phyloP scores from a whole-genome alignment of 192 early-diverging fungal genomes.

The Physocladia obscura region DNA sequence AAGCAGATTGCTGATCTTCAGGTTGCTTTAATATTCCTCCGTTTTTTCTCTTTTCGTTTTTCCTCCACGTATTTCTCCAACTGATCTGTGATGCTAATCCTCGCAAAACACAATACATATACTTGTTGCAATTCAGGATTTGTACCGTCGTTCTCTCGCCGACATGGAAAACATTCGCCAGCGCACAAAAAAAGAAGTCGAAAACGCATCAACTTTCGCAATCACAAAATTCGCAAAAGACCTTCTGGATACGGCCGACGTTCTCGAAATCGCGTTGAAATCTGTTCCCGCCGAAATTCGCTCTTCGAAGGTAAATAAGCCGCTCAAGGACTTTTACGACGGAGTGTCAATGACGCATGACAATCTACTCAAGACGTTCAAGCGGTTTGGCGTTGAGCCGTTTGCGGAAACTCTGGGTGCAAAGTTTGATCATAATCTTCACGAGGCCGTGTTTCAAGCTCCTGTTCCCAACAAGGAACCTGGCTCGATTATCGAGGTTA shows the following conservation, averaged over 20 bases:
- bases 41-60: too few relatives aligned
- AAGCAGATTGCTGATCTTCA: slow-evolving; percentile 78
- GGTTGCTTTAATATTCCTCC: slow-evolving; percentile 59
- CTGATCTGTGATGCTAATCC: too few relatives aligned
- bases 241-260: slow-evolving; percentile 86
- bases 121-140: slow-evolving; percentile 72
- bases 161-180: slow-evolving; percentile 95
- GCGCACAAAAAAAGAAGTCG: slow-evolving; percentile 83
- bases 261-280: slow-evolving; percentile 84
- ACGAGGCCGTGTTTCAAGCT: slow-evolving; percentile 94
- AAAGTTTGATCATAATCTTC: slow-evolving; percentile 89
- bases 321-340: slow-evolving; percentile 75
- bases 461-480: slow-evolving; percentile 84
- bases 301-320: slow-evolving; percentile 45
- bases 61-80: too few relatives aligned
- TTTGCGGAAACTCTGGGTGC: slow-evolving; percentile 78
- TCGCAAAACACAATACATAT: too few relatives aligned
- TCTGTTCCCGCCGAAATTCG: slow-evolving; percentile 72
- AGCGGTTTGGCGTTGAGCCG: slow-evolving; percentile 80
- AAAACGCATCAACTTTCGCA: slow-evolving; percentile 77
- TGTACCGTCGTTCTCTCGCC: slow-evolving; percentile 87
- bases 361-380: slow-evolving; percentile 83
- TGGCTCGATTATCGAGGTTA: slow-evolving; percentile 82
- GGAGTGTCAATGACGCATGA: slow-evolving; percentile 88
- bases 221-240: slow-evolving; percentile 99